Percentiles rank a stretch among this genome's conserved stretches.
Evolutionary conservation across 768 basidiomycete species (phyloP).

Genomic region (Collybia nuda): DNA sequence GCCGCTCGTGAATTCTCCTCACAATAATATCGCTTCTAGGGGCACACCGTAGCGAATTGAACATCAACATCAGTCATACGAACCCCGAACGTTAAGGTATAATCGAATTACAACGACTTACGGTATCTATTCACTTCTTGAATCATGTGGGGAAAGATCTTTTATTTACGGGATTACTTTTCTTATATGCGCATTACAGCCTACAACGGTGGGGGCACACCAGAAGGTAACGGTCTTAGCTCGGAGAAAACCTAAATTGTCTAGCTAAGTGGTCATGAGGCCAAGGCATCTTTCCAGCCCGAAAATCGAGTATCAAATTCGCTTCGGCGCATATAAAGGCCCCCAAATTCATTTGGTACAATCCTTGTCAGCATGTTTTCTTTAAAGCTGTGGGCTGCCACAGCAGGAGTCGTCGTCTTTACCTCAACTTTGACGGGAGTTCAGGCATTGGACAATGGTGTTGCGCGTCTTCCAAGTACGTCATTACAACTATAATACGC

Average conservation of each 20-base stretch:
- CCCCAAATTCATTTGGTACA: constrained; percentile 1
- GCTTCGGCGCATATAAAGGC: not conserved
- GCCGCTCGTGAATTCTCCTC: too few species aligned
- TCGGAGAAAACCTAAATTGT: constrained; percentile 11
- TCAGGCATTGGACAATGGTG: constrained; percentile 26
- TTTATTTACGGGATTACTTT: constrained; percentile 11
- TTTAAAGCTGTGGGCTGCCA: constrained; percentile 18
- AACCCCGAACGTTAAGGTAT: not conserved
- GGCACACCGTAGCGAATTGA: not conserved
- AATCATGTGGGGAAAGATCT: constrained; percentile 14
- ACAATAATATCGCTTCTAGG: too few species aligned
- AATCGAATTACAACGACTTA: not conserved
- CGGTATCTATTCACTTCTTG: not conserved
- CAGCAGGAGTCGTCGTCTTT: constrained; percentile 12
- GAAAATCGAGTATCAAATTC: not conserved
- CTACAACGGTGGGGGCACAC: not conserved
- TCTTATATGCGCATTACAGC: constrained; percentile 9
- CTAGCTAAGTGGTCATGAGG: constrained; percentile 6
- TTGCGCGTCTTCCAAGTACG: constrained; percentile 37
- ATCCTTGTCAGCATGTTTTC: constrained; percentile 17
- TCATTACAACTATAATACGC: not conserved
- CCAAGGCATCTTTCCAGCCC: constrained; percentile 5
- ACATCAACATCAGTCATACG: not conserved
- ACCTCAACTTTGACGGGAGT: constrained; percentile 9
- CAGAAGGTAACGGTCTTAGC: constrained; percentile 11